Evolutionary conservation across 2,329 filamentous ascomycete genomes (phyloP), one percentile per base, ranked within the genome.

Genomic region (Arthroderma sp.): DNA sequence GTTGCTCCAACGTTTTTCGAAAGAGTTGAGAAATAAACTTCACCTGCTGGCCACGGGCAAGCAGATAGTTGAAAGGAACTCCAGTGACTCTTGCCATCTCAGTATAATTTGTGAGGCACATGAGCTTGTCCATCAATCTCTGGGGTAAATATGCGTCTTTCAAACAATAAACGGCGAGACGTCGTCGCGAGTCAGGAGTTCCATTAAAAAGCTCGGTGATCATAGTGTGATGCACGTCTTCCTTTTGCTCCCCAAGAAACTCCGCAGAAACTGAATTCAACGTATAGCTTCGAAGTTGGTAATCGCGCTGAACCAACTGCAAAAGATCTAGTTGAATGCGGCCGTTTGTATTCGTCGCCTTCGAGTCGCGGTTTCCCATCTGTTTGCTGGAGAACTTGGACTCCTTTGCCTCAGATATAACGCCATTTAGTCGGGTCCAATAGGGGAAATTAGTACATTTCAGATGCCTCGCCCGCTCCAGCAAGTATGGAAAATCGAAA

Each of bases 21-120:
- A 94, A 98, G 10, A 98, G 72, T 60, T 98, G 91, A 61, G 88
- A 96, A 67, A 98, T 78, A 66, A 98, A 98, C 58, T 94, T 94
- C 61, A 98, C 81, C 64, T 98, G 93, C 62, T 98, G 91, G 38
- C 91, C 91, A 58, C 88, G 80, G 27, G 91, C 80, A 1, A 98
- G 74, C 38, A 98, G 74, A 58, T 83, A 94, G 60, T 94, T 96
- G 71, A 98, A 98, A 0, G 91, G 91, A 4, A 98, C 89, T 55
- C 91, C 91, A 28, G 93, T 98, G 65, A 98, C 91, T 77, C 91
- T 91, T 47, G 91, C 89, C 91, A 98, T 98, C 67, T 98, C 91
- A 0, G 91, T 96, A 58, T 96, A 96, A 61, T 98, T 98, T 65
- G 94, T 84, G n/a, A 98, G 72, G 65, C 91, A 96, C 59, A 94